Evolutionary conservation across 2,329 filamentous ascomycete species (phyloP).

Genomic region (Paraphoma sp.): DNA sequence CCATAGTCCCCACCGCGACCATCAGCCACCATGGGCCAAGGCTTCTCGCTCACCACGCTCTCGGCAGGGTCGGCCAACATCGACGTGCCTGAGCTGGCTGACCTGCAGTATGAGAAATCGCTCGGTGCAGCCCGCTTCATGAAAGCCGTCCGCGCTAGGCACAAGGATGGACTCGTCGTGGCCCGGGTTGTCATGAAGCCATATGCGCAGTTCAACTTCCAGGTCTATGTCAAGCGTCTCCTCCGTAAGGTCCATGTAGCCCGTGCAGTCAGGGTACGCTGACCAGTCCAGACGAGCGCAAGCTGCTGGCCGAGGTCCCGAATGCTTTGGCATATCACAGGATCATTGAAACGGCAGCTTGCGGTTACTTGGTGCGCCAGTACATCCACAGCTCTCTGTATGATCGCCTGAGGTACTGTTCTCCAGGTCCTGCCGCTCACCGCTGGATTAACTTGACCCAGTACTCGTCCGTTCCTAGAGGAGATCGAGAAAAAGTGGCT

Average conservation of each 20-base stretch:
- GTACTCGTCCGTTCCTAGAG: constrained; percentile 94
- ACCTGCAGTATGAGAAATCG: constrained; percentile 89
- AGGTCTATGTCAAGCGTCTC: constrained; percentile 78
- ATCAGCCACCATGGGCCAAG: constrained; percentile 80
- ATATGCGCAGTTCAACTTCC: constrained; percentile 80
- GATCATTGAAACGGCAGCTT: constrained; percentile 87
- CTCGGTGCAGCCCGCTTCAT: constrained; percentile 93
- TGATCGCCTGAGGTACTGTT: constrained; percentile 74
- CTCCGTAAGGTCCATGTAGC: constrained; percentile 62
- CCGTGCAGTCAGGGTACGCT: background rate
- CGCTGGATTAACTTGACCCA: constrained; percentile 49
- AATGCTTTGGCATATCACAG: constrained; percentile 92
- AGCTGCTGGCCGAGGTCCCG: constrained; percentile 78
- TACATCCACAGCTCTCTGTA: constrained; percentile 97
- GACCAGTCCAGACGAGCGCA: constrained; percentile 71
- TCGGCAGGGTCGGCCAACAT: constrained; percentile 92
- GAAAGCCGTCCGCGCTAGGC: constrained; percentile 91
- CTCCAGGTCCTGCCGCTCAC: background rate
- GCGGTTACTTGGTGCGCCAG: constrained; percentile 92
- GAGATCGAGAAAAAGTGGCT: constrained; percentile 99
- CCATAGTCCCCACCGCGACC: constrained; percentile 22
- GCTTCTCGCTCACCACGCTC: constrained; percentile 90
- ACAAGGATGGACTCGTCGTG: constrained; percentile 88
- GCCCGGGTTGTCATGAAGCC: constrained; percentile 96
- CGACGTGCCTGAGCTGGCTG: constrained; percentile 88